Evolutionary conservation across 2,329 filamentous ascomycete genomes (phyloP), one percentile per base, ranked within the genome.

Genomic region (Fusarium pseudoanthophilum): DNA sequence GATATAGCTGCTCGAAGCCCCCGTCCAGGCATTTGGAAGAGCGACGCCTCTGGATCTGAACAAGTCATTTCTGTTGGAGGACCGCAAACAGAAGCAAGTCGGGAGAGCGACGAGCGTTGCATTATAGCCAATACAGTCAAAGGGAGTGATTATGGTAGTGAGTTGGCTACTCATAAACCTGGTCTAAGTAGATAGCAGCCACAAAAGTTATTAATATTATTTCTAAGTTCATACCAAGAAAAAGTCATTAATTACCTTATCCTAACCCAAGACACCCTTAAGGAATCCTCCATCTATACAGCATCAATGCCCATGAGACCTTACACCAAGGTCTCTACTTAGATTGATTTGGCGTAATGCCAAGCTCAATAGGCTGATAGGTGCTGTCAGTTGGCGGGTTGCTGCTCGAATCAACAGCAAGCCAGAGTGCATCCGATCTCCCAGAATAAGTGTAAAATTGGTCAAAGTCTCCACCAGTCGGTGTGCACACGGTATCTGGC

Each of bases 281-380:
- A 9, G 7, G 13, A 7, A 4, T 15, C 9, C 14, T 4, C 6
- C 20, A 4, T 11, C 20, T 16, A n/a, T 30, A 11, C 26, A 5
- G 6, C 14, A 11, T n/a, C 3, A 7, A 30, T 16, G 4, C 1
- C 14, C 18, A 4, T 10, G 5, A 48, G 0, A 5, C 14, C 3
- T 48, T 14, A 15, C 18, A 2, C 7, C 4, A 8, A n/a, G 5
- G 21, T 1, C 5, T 7, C 30, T 20, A 52, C 32, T 36, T 52
- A 6, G 32, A 26, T 11, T 36, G 4, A 20, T 26, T 26, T 36
- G 6, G 16, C 6, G 32, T 36, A 11, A 52, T 24, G 11, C 16
- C n/a, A 24, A 52, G 32, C n/a, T 52, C 32, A 7, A 52, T 36
- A 4, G 11, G 11, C 18, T 26, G 32, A 36, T 4, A 36, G 4